Evolutionary conservation across 805 yeast species (phyloP), one percentile per base, ranked within the genome.

Genomic region (Starmera quercuum): DNA sequence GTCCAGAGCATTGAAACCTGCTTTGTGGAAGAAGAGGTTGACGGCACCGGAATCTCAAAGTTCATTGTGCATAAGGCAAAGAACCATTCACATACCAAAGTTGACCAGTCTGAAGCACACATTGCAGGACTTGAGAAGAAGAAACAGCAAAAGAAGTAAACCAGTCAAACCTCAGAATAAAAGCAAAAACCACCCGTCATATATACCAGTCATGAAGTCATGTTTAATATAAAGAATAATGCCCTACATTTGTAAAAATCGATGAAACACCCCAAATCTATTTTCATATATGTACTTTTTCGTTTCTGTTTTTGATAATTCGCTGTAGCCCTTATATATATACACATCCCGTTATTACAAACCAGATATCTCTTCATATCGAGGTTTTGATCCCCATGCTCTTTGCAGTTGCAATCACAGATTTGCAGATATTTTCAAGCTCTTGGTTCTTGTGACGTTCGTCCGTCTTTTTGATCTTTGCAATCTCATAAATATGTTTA

Each of bases 401-500:
- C 47, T 73, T 79, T n/a, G 97, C 97, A 2, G 94, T 83, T 45
- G 88, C 83, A 28, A 90, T 66, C 14, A 92, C 75, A 20, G 86
- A 75, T 49, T 90, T 90, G 36, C 82, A 82, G 29, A 92, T 79
- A 15, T 82, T 74, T 53, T 83, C 74, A 54, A 90, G 55, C 15
- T 79, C 83, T 37, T 81, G 61, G 33, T 71, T 68, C 35, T 77
- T 71, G 58, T 87, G 95, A 47, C 81, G 73, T 3, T 75, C 78
- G 58, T 92, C 98, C 2, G 79, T 81, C 56, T 87, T 76, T 64
- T 92, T 92, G 46, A 92, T 81, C 63, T 86, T 82, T 24, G 98
- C 97, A 48, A 92, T 83, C 62, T 90, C 97, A 54, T 85, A 92
- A 20, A 87, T 72, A 55, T 92, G 97, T 58, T 92, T 92, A 49